phyloP scores from a whole-genome alignment of 2,329 filamentous ascomycete species.

The Furcasterigmium sp. region DNA sequence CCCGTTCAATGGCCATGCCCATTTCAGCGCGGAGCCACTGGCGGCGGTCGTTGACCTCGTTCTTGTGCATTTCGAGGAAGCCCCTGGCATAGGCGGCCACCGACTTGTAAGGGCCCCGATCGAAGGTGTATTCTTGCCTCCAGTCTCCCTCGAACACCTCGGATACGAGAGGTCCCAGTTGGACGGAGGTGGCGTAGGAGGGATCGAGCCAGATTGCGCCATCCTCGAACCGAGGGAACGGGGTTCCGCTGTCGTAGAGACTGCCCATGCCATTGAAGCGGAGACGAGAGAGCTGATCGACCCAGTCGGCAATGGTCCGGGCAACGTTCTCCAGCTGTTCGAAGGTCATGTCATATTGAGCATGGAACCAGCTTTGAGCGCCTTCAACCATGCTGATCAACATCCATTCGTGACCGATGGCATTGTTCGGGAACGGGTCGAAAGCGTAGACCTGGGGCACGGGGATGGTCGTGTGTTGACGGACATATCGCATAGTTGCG shows the following conservation, averaged over 20 bases:
- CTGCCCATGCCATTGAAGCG: not conserved
- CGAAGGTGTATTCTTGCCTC: not conserved
- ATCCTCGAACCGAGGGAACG: no score
- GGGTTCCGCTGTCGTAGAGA: not conserved
- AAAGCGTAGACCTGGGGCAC: conserved; percentile 26
- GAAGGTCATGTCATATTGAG: conserved; percentile 20
- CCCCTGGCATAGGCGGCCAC: not conserved
- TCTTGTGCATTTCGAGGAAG: not conserved
- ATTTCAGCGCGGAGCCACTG: not conserved
- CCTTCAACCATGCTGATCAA: conserved; percentile 26
- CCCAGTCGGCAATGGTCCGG: not conserved
- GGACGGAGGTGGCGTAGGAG: no score
- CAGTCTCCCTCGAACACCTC: not conserved
- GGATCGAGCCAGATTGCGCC: no score
- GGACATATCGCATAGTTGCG: conserved; percentile 27
- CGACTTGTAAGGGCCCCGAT: not conserved
- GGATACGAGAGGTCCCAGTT: not conserved
- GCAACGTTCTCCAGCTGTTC: conserved; percentile 18
- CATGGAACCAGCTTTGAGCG: conserved; percentile 13
- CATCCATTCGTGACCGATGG: conserved; percentile 35
- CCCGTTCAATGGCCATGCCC: not conserved
- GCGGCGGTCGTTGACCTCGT: not conserved
- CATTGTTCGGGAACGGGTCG: conserved; percentile 23
- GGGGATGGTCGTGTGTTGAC: conserved; percentile 21
- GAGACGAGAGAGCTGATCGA: not conserved